These are phyloP conservation scores for Pistacia atlantica DNA, from an alignment of 345 rosid genomes.

Conservation along the genomic window DNA sequence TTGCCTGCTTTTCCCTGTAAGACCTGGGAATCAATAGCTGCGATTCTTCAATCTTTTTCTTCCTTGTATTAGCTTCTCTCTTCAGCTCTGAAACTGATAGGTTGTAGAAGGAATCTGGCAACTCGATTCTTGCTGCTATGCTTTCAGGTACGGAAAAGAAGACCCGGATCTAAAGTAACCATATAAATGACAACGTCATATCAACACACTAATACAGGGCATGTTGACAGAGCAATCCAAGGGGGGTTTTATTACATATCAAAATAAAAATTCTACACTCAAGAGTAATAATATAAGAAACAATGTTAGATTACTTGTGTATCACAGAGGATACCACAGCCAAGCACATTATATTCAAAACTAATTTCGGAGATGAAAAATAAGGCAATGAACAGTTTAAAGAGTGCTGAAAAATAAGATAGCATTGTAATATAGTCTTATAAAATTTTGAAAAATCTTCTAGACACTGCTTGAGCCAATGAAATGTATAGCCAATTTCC, in stretches of 20 bases:
- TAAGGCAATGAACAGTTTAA: neutral
- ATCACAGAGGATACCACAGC: neutral
- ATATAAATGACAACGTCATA: neutral
- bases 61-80: constrained; percentile 81
- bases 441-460: neutral
- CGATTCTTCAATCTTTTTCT: constrained; percentile 84
- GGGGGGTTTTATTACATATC: neutral
- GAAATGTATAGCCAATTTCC: neutral
- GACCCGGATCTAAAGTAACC: constrained; percentile 54
- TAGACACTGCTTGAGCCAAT: neutral
- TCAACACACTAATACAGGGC: neutral
- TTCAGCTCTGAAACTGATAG: constrained; percentile 75
- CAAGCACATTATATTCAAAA: neutral
- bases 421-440: neutral
- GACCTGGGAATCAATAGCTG: constrained; percentile 90
- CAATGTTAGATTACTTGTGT: neutral
- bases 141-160: constrained; percentile 85
- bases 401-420: neutral
- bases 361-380: neutral
- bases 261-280: neutral
- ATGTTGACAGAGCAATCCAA: neutral
- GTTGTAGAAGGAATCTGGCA: constrained; percentile 89
- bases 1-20: constrained; percentile 81
- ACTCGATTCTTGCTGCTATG: constrained; percentile 79
- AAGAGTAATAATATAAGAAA: neutral